Evolutionary conservation across 2,329 filamentous ascomycete species (phyloP).

Genomic region (Albophoma yamanashiensis): DNA sequence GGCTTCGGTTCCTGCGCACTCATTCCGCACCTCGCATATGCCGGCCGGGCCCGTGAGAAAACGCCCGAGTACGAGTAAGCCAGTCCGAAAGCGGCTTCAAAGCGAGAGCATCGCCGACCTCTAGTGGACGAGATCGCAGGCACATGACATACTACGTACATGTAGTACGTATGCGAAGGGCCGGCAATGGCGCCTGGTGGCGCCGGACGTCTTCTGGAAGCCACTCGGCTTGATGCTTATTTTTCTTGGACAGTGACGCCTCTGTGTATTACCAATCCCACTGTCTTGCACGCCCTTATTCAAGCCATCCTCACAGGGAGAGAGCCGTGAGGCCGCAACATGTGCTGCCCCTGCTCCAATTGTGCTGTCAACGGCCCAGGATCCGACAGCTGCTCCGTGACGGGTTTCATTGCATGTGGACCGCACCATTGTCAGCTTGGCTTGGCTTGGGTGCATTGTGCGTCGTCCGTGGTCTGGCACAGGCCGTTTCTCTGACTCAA

Average conservation of each 20-base stretch:
- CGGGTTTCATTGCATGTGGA: background rate
- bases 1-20: background rate
- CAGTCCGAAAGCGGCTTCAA: background rate
- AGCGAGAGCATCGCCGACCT: background rate
- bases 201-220: background rate
- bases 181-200: no score
- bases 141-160: no score
- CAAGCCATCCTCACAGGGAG: background rate
- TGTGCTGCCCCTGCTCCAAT: background rate
- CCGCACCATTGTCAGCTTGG: background rate
- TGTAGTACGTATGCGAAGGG: no score
- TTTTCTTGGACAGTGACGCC: background rate
- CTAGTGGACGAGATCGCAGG: background rate
- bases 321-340: background rate
- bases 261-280: background rate
- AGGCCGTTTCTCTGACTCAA: background rate
- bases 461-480: background rate
- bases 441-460: background rate
- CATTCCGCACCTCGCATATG: background rate
- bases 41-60: background rate
- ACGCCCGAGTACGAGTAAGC: background rate
- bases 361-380: background rate
- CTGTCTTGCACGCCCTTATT: background rate
- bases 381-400: background rate
- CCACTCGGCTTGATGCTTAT: background rate